Base-by-base conservation (phyloP, 2,329 filamentous ascomycete genomes). In the Talaromyces atroroseus region DNA sequence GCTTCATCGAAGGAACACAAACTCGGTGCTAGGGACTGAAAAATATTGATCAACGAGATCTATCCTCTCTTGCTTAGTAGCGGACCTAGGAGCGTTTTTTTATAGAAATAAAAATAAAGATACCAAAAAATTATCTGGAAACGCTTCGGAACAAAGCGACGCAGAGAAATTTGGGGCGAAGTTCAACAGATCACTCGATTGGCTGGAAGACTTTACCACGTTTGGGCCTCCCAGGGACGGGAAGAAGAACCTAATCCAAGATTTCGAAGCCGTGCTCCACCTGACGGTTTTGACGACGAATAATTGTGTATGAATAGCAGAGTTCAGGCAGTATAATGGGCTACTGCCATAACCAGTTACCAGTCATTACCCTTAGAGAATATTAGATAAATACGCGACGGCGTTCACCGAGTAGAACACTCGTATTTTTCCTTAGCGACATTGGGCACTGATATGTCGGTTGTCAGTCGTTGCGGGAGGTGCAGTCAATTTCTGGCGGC, bases 171-270 rank as follows among this genome's bases (percentile, higher is more conserved):
- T 18, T 11, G 32, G 5, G 23, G 10, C 3, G 5, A 32, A 16
- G 16, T 23, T 11, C 24, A 34, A 34, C 11, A 14, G n/a, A 24
- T 12, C 26, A 46, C 26, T 23, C 18, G 16, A 53, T 53, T 53
- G 51, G 51, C 51, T 36, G 51, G 51, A 46, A 53, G 20, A 38
- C 2, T 45, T 18, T 38, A 38, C 42, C 51, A 29, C 16, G 32
- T 12, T 34, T 34, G 29, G 5, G 5, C 29, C 29, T 34, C 6
- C 11, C 32, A 36, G 5, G 12, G 14, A 14, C 14, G 32, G 8
- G 32, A 36, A 36, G 32, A 16, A 36, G 32, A 36, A 36, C 32
- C 32, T 36, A 36, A 36, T 14, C 32, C 32, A 36, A 36, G 32
- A 36, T 36, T 36, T 16, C 16, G 32, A 40, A 3, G 14, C n/a